Conservation (phyloP, 148 eudicot genomes). For the Selenicereus undatus region DNA sequence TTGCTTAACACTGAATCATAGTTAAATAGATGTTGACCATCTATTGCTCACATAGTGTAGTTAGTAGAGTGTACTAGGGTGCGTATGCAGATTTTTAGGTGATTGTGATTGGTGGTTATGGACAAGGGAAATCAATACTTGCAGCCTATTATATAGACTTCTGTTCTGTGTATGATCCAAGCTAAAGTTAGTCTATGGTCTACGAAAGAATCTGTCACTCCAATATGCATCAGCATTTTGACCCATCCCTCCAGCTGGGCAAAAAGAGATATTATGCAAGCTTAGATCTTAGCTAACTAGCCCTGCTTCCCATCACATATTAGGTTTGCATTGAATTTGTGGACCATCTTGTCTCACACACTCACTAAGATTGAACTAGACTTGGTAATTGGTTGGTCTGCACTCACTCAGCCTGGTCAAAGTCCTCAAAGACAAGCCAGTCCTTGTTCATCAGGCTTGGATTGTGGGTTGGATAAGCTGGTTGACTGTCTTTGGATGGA, state of each 20-base stretch:
- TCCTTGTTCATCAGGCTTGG: too few relatives aligned
- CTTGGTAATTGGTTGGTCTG: not conserved
- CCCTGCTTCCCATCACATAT: not conserved
- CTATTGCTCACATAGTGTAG: too few relatives aligned
- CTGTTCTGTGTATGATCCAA: not conserved
- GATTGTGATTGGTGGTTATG: not conserved
- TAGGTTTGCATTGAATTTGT: not conserved
- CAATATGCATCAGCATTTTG: slow-evolving; percentile 2
- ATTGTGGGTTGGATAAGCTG: too few relatives aligned
- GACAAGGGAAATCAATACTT: not conserved
- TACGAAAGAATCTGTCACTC: not conserved
- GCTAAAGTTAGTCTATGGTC: not conserved
- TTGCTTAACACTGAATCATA: too few relatives aligned
- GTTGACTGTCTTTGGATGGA: too few relatives aligned
- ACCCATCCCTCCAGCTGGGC: slow-evolving; percentile 1
- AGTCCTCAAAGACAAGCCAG: too few relatives aligned
- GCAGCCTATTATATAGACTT: not conserved
- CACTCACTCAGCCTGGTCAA: too few relatives aligned
- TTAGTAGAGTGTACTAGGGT: too few relatives aligned
- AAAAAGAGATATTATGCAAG: slow-evolving; percentile 12
- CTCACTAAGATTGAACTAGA: not conserved
- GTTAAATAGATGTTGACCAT: too few relatives aligned
- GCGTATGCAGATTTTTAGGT: not conserved
- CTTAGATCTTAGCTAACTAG: slow-evolving; percentile 14
- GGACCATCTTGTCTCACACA: too few relatives aligned